Conservation (phyloP, 2,329 filamentous ascomycete genomes). For the Lecanicillium sp. region DNA sequence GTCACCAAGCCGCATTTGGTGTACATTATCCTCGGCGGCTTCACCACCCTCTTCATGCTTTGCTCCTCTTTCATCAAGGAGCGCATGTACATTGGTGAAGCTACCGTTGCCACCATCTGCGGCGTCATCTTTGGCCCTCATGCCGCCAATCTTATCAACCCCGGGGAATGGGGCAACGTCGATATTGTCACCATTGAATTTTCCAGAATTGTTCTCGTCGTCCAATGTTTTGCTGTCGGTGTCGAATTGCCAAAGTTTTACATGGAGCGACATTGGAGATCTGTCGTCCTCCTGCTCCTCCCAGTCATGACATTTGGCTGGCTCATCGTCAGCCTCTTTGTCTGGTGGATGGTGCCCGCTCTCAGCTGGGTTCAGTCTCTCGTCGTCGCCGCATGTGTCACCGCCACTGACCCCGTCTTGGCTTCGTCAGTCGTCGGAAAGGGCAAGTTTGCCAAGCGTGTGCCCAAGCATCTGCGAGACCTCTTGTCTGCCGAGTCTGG, state of each 20-base stretch:
- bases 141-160: conserved; percentile 73
- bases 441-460: conserved; percentile 95
- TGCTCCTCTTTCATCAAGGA: conserved; percentile 98
- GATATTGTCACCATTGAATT: conserved; percentile 86
- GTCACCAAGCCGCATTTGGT: conserved; percentile 96
- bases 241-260: conserved; percentile 88
- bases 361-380: conserved; percentile 87
- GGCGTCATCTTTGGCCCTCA: conserved; percentile 85
- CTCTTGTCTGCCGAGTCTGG: conserved; percentile 92
- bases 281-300: conserved; percentile 76
- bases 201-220: conserved; percentile 79
- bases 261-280: conserved; percentile 97
- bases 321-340: conserved; percentile 84
- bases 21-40: conserved; percentile 95
- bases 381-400: conserved; percentile 84
- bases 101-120: conserved; percentile 82
- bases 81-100: conserved; percentile 96
- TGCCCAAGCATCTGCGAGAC: conserved; percentile 95
- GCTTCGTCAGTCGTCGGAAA: conserved; percentile 98
- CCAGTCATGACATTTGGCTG: conserved; percentile 98
- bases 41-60: conserved; percentile 96
- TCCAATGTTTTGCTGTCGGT: conserved; percentile 87
- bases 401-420: conserved; percentile 91
- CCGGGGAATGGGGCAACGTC: conserved; percentile 66
- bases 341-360: conserved; percentile 80